A percentile compares a stretch with the other conserved stretches of the same genome.
Evolutionary conservation across 192 early-diverging fungal species (phyloP).

Genomic region (Rhizophagus sp.): DNA sequence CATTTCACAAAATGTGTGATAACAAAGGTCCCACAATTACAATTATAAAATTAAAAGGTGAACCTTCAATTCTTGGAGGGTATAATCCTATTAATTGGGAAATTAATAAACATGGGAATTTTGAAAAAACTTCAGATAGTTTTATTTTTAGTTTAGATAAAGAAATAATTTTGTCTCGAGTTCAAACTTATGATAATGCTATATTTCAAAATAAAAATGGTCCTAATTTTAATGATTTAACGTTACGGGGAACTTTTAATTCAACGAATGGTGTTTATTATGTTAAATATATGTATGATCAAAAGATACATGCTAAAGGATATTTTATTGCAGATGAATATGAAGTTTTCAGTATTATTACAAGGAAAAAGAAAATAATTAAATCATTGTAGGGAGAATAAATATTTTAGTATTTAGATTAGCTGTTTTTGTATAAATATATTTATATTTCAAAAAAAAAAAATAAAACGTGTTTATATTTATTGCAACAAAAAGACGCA

Average conservation of each 20-base stretch:
- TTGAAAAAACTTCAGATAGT: not conserved
- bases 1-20: slow-evolving; percentile 26
- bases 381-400: too few species aligned
- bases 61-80: not conserved
- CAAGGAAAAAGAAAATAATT: not conserved
- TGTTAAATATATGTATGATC: not conserved
- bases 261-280: not conserved
- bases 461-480: too few species aligned
- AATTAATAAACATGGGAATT: not conserved
- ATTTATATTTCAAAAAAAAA: too few species aligned
- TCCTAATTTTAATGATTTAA: not conserved
- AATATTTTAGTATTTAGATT: too few species aligned
- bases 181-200: not conserved
- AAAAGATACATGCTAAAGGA: not conserved
- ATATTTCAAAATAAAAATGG: not conserved
- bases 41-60: slow-evolving; percentile 13
- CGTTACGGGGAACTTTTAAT: not conserved
- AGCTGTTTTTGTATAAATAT: too few species aligned
- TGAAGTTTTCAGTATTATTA: not conserved
- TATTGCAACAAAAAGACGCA: too few species aligned
- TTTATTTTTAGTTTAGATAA: not conserved
- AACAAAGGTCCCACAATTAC: slow-evolving; percentile 27
- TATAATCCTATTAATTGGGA: not conserved
- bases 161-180: not conserved
- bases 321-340: slow-evolving; percentile 7